Base-by-base conservation (phyloP, 805 yeast genomes). In the Cyberlindnera bimundalis region DNA sequence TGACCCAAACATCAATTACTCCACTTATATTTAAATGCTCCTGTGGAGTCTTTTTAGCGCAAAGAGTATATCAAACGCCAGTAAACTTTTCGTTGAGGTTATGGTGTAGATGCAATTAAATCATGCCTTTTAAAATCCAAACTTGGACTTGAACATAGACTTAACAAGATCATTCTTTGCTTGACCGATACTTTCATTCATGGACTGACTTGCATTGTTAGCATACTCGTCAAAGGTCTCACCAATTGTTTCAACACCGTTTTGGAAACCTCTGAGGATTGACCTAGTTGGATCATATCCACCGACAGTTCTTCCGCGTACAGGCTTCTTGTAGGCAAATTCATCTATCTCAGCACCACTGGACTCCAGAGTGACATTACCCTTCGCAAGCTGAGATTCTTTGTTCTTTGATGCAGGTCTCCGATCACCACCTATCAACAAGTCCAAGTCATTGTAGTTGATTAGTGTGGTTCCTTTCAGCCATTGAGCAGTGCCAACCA, bases 401-500 rank as follows among this genome's bases (percentile, higher is more conserved):
- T 69, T 66, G 39, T 72, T 70, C 54, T 77, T 79, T 1, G 81
- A 69, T 16, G 71, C 65, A 33, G 82, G 78, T 47, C 96, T 73
- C 39, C 78, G 76, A 0, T 81, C 81, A 1, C 97, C 97, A 5
- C 84, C 86, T 28, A 91, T 70, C 32, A 87, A 56, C 11, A 55
- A 40, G 43, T 84, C 81, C 38, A 93, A 67, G 46, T 86, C 95
- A 1, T 72, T 69, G 17, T 73, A 60, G 2, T 79, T 66, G n/a
- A 82, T 72, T 46, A 73, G 70, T 15, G 78, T 77, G 0, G 83
- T 66, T 3, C 96, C 96, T 50, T 82, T 78, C 6, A 93, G 86
- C 93, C 96, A 85, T 60, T 83, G 91, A 32, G 85, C 67, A 0
- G 93, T 76, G 27, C 88, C 78, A 6, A 86, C 78, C 5, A 77